phyloP scores from a whole-genome alignment of 1,284 basidiomycete genomes.

The Ustilago curta region DNA sequence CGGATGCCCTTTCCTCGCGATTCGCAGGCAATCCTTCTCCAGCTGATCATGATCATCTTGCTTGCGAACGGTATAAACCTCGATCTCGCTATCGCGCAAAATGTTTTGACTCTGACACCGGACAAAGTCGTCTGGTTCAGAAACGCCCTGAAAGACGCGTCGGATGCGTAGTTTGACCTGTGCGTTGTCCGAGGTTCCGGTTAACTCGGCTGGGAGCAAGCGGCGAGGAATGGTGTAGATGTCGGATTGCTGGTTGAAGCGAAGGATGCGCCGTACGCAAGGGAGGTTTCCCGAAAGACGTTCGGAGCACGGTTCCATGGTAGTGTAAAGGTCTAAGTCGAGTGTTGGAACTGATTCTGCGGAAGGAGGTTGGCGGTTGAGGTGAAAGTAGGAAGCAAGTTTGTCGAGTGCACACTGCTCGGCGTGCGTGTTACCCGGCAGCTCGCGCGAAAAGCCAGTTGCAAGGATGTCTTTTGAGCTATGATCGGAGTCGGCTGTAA shows the following conservation, averaged over 20 bases:
- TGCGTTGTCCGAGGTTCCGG: background rate
- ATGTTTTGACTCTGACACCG: constrained; percentile 86
- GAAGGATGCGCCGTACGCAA: constrained; percentile 87
- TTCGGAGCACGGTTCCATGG: constrained; percentile 94
- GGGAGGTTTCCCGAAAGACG: constrained; percentile 87
- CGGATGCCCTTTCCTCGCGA: constrained; percentile 56
- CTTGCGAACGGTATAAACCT: constrained; percentile 77
- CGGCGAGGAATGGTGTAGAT: constrained; percentile 15
- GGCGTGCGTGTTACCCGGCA: constrained; percentile 93
- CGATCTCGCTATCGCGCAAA: constrained; percentile 80
- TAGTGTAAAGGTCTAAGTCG: constrained; percentile 85
- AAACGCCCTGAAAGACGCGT: constrained; percentile 87
- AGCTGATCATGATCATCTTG: constrained; percentile 25
- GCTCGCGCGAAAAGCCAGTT: constrained; percentile 90
- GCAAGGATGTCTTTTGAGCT: constrained; percentile 73
- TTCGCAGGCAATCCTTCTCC: constrained; percentile 54
- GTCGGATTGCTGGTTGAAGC: constrained; percentile 61
- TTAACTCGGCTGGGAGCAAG: background rate
- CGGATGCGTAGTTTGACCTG: constrained; percentile 72
- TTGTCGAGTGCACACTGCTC: constrained; percentile 94
- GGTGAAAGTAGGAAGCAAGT: constrained; percentile 69
- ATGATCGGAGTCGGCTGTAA: constrained; percentile 44
- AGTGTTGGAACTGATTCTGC: constrained; percentile 22
- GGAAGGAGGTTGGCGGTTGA: background rate
- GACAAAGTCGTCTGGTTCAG: constrained; percentile 95